Percentiles rank a stretch among this genome's conserved stretches.
Evolutionary conservation across 192 early-diverging fungal species (phyloP).

Genomic region (Backusella luteola): DNA sequence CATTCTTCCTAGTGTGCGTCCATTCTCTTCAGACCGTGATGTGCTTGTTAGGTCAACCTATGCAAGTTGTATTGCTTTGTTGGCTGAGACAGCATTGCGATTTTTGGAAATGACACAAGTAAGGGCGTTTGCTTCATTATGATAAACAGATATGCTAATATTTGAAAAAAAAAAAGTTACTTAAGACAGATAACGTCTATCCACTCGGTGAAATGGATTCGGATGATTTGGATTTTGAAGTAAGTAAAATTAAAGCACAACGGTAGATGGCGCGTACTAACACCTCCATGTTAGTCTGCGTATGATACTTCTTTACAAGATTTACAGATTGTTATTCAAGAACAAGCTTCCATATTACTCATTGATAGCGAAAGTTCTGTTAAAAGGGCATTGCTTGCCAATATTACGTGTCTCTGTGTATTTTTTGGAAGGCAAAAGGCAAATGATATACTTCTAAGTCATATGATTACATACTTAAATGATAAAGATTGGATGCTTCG

Average conservation of each 20-base stretch:
- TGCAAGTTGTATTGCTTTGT: constrained; percentile 76
- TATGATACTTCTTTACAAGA: constrained; percentile 75
- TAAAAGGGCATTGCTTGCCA: constrained; percentile 80
- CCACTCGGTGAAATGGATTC: constrained; percentile 39
- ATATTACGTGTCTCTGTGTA: constrained; percentile 77
- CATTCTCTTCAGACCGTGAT: constrained; percentile 70
- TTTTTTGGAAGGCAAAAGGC: constrained; percentile 82
- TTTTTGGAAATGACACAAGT: constrained; percentile 77
- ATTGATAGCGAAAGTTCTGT: constrained; percentile 80
- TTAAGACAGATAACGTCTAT: constrained; percentile 48
- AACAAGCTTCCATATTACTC: constrained; percentile 76
- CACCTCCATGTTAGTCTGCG: constrained; percentile 42
- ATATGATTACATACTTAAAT: constrained; percentile 97
- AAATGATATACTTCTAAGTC: constrained; percentile 82
- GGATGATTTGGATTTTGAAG: constrained; percentile 50
- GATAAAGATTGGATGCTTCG: constrained; percentile 93
- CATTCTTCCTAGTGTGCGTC: constrained; percentile 73
- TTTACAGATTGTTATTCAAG: constrained; percentile 77
- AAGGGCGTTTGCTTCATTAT: constrained; percentile 5
- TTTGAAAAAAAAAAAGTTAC: constrained; percentile 21
- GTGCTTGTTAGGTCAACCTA: constrained; percentile 77
- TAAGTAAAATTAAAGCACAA: constrained; percentile 1
- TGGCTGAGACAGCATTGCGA: constrained; percentile 75
- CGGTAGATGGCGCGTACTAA: background rate
- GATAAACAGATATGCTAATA: too few species aligned